These are phyloP conservation scores for Chalaropsis thielavioides DNA, from an alignment of 2,329 filamentous ascomycete species.

Conservation along the genomic window DNA sequence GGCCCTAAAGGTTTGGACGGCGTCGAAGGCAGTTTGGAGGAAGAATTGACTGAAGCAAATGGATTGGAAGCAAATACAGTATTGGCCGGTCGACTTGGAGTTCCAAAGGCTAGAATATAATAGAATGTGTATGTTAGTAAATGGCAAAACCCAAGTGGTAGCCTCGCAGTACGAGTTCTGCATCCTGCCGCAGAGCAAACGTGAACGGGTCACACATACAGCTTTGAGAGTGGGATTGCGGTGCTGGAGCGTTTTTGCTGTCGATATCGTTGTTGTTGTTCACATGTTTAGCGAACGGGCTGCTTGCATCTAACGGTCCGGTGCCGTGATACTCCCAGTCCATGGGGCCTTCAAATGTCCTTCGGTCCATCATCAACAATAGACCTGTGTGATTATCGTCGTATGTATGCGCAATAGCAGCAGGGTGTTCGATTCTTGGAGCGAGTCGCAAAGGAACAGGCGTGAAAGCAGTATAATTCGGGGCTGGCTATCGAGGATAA, in stretches of 20 bases:
- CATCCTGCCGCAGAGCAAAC: background rate
- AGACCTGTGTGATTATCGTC: background rate
- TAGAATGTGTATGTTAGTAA: background rate
- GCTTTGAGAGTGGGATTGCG: background rate
- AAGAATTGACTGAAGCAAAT: constrained; percentile 25
- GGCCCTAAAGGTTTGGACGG: constrained; percentile 29
- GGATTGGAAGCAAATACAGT: constrained; percentile 24
- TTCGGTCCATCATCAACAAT: constrained; percentile 33
- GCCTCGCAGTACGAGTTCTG: background rate
- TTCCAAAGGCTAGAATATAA: background rate
- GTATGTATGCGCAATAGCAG: background rate
- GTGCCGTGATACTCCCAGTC: constrained; percentile 50
- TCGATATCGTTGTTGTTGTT: constrained; percentile 20
- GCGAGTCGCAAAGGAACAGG: background rate
- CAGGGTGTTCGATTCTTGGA: background rate
- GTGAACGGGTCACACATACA: background rate
- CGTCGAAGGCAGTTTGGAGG: constrained; percentile 22
- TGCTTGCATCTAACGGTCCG: constrained; percentile 44
- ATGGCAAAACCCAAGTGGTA: background rate
- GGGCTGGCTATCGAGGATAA: background rate
- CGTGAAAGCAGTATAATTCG: background rate
- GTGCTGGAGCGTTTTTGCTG: background rate
- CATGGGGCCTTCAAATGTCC: constrained; percentile 48
- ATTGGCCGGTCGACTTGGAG: background rate
- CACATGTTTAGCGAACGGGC: constrained; percentile 36